These are phyloP conservation scores for Hydrangea macrophylla DNA, from an alignment of 148 eudicot genomes.

Conservation along the genomic window DNA sequence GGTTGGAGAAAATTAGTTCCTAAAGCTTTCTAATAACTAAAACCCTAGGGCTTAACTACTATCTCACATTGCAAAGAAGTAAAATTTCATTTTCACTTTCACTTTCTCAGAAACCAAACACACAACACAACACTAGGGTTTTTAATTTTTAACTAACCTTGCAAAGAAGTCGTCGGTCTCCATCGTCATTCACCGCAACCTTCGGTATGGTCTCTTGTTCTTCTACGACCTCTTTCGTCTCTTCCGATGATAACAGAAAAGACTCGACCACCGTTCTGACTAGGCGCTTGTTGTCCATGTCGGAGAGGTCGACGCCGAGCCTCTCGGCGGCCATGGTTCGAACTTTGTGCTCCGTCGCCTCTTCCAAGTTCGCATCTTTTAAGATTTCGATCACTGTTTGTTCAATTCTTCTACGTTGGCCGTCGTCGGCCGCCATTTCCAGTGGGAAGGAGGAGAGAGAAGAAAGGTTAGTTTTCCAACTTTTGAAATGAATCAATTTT, in stretches of 20 bases:
- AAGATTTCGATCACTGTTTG: slow-evolving; percentile 28
- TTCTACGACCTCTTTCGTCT: slow-evolving; percentile 5
- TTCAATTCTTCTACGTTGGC: slow-evolving; percentile 16
- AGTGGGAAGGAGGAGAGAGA: not conserved
- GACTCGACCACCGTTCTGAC: slow-evolving; percentile 31
- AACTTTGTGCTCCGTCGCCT: slow-evolving; percentile 30
- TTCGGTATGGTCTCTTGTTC: slow-evolving; percentile 11
- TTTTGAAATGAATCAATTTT: too few species aligned
- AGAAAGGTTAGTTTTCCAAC: too few species aligned
- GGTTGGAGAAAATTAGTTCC: too few species aligned
- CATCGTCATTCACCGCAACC: not conserved
- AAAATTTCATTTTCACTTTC: not conserved
- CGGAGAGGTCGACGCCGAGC: slow-evolving; percentile 31
- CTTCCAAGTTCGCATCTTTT: slow-evolving; percentile 25
- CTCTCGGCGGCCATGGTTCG: slow-evolving; percentile 24
- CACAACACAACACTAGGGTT: not conserved
- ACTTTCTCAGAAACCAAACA: slow-evolving; percentile 1
- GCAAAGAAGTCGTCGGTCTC: slow-evolving; percentile 8
- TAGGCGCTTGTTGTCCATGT: slow-evolving; percentile 26
- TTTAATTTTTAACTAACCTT: slow-evolving; percentile 13
- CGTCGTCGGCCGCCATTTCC: slow-evolving; percentile 21
- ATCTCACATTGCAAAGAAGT: too few species aligned
- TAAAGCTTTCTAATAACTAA: not conserved
- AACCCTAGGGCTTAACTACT: not conserved
- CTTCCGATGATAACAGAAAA: slow-evolving; percentile 23